Conservation (phyloP, 768 basidiomycete species). For the Asterophora lycoperdoides region DNA sequence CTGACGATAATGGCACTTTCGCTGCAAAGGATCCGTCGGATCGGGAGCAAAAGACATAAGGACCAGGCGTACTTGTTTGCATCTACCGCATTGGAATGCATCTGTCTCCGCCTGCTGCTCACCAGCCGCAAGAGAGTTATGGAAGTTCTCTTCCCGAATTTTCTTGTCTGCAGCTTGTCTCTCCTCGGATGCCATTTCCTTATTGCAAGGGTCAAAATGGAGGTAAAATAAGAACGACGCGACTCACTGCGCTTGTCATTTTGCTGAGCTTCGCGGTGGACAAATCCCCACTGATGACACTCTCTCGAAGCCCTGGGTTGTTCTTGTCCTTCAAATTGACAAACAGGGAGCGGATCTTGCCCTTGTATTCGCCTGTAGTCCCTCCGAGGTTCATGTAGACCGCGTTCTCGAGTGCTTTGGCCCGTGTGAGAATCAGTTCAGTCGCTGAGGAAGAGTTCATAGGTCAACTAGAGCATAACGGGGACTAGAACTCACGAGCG, state of each 20-base stretch:
- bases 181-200: constrained; percentile 98
- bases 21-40: constrained; percentile 31
- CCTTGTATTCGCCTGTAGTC: constrained; percentile 53
- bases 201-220: background rate
- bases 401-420: constrained; percentile 67
- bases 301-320: constrained; percentile 82
- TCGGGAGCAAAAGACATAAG: background rate
- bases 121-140: constrained; percentile 85
- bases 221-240: background rate
- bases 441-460: constrained; percentile 44
- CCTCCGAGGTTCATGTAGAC: constrained; percentile 46
- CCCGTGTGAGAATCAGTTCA: constrained; percentile 62
- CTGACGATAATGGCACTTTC: constrained; percentile 90
- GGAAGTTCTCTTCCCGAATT: constrained; percentile 82
- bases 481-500: constrained; percentile 62
- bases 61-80: constrained; percentile 66
- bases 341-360: constrained; percentile 82
- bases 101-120: constrained; percentile 94
- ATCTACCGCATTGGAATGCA: constrained; percentile 94
- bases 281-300: constrained; percentile 80
- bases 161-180: constrained; percentile 78
- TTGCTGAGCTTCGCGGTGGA: constrained; percentile 62
- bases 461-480: background rate
- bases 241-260: constrained; percentile 77
- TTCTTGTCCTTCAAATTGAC: constrained; percentile 95